Evolutionary conservation across 2,329 filamentous ascomycete species (phyloP).

Genomic region (Venturiaceae sp.): DNA sequence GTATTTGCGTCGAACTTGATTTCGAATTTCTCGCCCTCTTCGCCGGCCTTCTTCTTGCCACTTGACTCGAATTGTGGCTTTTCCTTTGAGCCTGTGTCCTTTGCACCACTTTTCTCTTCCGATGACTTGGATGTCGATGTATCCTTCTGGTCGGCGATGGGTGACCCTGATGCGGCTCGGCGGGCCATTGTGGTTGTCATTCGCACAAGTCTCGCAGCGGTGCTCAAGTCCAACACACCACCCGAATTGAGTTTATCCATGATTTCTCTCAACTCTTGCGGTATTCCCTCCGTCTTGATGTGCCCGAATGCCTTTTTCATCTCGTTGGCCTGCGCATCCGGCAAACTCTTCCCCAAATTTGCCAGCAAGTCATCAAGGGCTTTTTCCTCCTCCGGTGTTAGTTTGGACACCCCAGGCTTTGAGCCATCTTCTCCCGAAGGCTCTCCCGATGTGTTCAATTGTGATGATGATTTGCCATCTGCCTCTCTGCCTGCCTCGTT

Average conservation of each 20-base stretch:
- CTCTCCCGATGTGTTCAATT: slow-evolving; percentile 27
- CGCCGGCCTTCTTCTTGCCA: slow-evolving; percentile 25
- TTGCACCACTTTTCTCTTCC: slow-evolving; percentile 32
- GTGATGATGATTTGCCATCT: slow-evolving; percentile 20
- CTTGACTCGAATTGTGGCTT: slow-evolving; percentile 24
- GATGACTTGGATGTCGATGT: slow-evolving; percentile 14
- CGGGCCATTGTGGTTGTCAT: slow-evolving; percentile 48
- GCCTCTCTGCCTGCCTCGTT: slow-evolving; percentile 16
- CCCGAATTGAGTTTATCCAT: slow-evolving; percentile 45
- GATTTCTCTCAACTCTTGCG: slow-evolving; percentile 55
- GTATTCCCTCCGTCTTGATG: slow-evolving; percentile 60
- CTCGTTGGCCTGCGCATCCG: slow-evolving; percentile 49
- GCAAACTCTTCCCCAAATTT: slow-evolving; percentile 48
- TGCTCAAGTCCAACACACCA: slow-evolving; percentile 40
- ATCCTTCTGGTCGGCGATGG: slow-evolving; percentile 19
- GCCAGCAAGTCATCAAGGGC: slow-evolving; percentile 48
- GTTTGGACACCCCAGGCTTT: slow-evolving; percentile 27
- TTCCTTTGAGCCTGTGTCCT: slow-evolving; percentile 31
- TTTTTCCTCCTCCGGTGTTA: slow-evolving; percentile 47
- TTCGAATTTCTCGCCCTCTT: slow-evolving; percentile 29
- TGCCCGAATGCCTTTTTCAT: slow-evolving; percentile 49
- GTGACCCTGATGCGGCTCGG: slow-evolving; percentile 33
- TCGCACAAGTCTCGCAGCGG: slow-evolving; percentile 50
- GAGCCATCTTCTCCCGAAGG: slow-evolving; percentile 24
- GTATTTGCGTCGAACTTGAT: slow-evolving; percentile 47